Base-by-base conservation (phyloP, 148 eudicot species). In the Vaccinium myrtillus region DNA sequence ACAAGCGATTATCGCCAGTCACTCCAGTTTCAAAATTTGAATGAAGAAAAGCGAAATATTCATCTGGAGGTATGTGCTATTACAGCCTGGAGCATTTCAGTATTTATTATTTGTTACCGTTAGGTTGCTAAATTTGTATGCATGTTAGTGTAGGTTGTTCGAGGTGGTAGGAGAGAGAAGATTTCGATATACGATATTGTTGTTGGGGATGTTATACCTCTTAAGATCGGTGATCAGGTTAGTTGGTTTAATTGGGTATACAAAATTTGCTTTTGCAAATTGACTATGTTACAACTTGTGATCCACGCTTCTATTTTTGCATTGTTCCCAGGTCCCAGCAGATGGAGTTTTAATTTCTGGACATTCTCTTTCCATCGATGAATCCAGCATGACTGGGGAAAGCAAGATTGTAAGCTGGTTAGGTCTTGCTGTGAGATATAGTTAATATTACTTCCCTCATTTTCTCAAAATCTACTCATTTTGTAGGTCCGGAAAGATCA, bases 301-400 rank as follows among this genome's bases (percentile, higher is more conserved):
- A 61, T 43, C 23, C 77, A 56, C 15, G 48, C 19, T 82, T n/a
- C 11, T 81, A 11, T 58, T 85, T 71, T 58, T 48, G 32, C 73
- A 71, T 23, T 36, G 54, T 74, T 61, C 59, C 76, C 83, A 94
- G 95, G 95, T 96, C 79, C 99, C 98, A 81, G 99, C 99, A 9
- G 99, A 96, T 87, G 99, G 99, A 55, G 50, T 96, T 80, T 83
- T 96, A 59, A 84, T 91, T 78, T 86, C 92, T 86, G 93, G 98
- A 74, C 98, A 96, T 86, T 90, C 94, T 80, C 92, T 96, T 80
- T 89, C 95, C 63, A 91, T 96, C 67, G 99, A 96, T 86, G 99
- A 96, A 91, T 96, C 99, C 19, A 96, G 99, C 91, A 96, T 96
- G 99, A 96, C 99, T 19, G 99, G 99, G 81, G 99, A 96, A 88